Base-by-base conservation (phyloP, 805 yeast species). In the Ogataea parapolymorpha region DNA sequence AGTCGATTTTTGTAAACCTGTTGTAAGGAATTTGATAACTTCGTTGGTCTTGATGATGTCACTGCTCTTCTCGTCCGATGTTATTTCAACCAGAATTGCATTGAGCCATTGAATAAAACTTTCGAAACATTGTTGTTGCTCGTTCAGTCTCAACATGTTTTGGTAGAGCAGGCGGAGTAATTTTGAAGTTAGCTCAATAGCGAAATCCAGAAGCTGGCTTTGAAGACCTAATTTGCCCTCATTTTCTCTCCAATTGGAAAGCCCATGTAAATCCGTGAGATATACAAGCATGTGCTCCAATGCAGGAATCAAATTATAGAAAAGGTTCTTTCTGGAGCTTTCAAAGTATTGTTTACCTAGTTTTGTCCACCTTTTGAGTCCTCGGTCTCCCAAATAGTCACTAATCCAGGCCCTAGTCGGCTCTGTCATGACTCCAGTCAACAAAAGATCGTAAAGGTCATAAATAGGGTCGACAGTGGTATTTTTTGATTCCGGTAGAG, bases 301-400 rank as follows among this genome's bases (percentile, higher is more conserved):
- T 0, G 80, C 69, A 3, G 83, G 79, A 6, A 81, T 65, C 15
- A 80, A 44, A 28, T 73, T 71, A 30, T 75, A 66, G 41, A 75
- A 73, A 1, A 77, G 48, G 0, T 66, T 58, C 41, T 76, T 72
- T 39, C 79, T 62, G 0, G 74, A 60, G 32, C 63, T 63, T 31
- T 80, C 82, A 52, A 74, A 81, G 11, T 73, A 65, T 2, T 68
- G 59, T 26, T 68, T 70, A 0, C 84, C 82, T 13, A 71, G 37
- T 38, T 69, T 71, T 2, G 63, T 61, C 75, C 87, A 75, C 48
- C 76, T 67, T 46, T 74, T 76, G 14, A 76, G 56, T 22, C 85
- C 85, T 46, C 84, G 65, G 46, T 82, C 88, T 0, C 86, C 89
- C 25, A 84, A 63, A 35, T 79, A 77, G 49, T 81, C 80, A 16